Percentiles rank a stretch among this genome's conserved stretches.
Evolutionary conservation across 179 eudicot species (phyloP).

Genomic region (Silene coronaria): DNA sequence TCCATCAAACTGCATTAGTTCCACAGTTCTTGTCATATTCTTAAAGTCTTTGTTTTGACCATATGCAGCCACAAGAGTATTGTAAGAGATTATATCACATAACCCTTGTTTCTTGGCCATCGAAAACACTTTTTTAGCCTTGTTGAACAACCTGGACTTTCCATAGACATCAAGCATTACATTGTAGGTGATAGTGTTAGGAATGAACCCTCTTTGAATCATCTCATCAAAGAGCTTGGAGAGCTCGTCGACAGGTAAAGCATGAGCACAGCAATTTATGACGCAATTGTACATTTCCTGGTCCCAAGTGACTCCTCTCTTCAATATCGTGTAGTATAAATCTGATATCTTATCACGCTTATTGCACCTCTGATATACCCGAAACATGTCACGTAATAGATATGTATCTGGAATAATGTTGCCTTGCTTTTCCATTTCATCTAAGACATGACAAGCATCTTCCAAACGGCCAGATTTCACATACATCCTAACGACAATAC

Average conservation of each 20-base stretch:
- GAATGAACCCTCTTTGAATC: constrained; percentile 63
- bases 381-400: constrained; percentile 82
- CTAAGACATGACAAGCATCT: constrained; percentile 65
- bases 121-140: constrained; percentile 60
- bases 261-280: constrained; percentile 89
- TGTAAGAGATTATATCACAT: constrained; percentile 73
- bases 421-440: constrained; percentile 54
- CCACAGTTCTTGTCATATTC: constrained; percentile 58
- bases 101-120: constrained; percentile 75
- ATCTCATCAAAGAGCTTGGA: constrained; percentile 86
- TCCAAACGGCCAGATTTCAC: constrained; percentile 54
- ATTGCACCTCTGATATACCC: constrained; percentile 64
- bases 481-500: constrained; percentile 76
- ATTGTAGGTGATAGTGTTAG: constrained; percentile 70
- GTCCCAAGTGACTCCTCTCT: constrained; percentile 62
- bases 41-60: constrained; percentile 50
- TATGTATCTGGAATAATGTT: constrained; percentile 67
- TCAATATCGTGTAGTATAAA: constrained; percentile 66
- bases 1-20: constrained; percentile 70
- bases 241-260: constrained; percentile 83
- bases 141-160: constrained; percentile 63
- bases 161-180: constrained; percentile 83
- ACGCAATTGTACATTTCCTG: constrained; percentile 87
- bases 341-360: constrained; percentile 51
- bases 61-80: constrained; percentile 82